These are phyloP conservation scores for Tuber microsphaerosporum DNA, from an alignment of 495 filamentous ascomycete genomes.

Conservation along the genomic window DNA sequence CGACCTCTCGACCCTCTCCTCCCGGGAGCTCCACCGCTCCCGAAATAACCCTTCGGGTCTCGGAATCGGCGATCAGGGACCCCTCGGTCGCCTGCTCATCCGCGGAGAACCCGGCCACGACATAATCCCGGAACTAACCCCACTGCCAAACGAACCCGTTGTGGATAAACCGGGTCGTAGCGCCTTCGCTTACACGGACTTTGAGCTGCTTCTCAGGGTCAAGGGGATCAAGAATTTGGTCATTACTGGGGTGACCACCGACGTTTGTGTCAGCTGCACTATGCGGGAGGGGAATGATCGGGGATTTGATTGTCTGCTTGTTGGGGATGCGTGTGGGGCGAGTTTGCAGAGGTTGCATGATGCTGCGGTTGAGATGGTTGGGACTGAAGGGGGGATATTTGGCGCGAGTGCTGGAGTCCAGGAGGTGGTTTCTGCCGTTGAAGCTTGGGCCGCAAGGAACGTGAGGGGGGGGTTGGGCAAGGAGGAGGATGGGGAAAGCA, in stretches of 20 bases:
- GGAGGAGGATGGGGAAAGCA: not conserved
- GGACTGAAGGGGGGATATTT: constrained; percentile 57
- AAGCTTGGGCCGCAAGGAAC: constrained; percentile 21
- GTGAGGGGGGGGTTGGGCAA: not conserved
- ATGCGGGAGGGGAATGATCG: constrained; percentile 64
- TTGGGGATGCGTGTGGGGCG: constrained; percentile 53
- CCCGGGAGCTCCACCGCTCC: constrained; percentile 52
- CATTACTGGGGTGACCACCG: constrained; percentile 60
- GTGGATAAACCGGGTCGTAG: constrained; percentile 63
- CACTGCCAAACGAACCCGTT: constrained; percentile 52
- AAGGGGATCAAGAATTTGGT: constrained; percentile 57
- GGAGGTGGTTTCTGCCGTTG: constrained; percentile 50
- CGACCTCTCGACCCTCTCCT: constrained; percentile 54
- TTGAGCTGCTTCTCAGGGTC: constrained; percentile 55
- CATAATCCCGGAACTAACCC: constrained; percentile 55
- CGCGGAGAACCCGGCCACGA: constrained; percentile 60
- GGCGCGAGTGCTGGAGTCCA: constrained; percentile 48
- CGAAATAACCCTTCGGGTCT: constrained; percentile 51
- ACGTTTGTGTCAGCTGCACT: constrained; percentile 61
- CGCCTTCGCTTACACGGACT: constrained; percentile 62
- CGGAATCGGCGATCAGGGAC: constrained; percentile 56
- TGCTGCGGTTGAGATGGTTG: constrained; percentile 50
- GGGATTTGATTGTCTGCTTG: constrained; percentile 55
- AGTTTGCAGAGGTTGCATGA: constrained; percentile 48
- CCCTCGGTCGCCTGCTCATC: constrained; percentile 57